phyloP scores from a whole-genome alignment of 495 filamentous ascomycete genomes.

The Monascus purpureus region DNA sequence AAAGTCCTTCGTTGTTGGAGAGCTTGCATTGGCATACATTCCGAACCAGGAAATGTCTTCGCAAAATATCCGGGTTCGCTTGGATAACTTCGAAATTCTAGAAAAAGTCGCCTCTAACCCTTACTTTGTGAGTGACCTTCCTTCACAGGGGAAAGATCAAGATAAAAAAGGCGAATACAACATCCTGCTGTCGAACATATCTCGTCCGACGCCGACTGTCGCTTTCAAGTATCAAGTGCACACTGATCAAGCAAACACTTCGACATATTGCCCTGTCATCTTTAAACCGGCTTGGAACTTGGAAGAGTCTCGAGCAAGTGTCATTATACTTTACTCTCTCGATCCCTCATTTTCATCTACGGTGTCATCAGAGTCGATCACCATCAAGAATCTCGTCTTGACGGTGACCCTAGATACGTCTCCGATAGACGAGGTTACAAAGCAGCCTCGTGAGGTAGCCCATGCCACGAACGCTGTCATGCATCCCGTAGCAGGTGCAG shows the following conservation, averaged over 20 bases:
- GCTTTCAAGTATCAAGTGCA: constrained; percentile 97
- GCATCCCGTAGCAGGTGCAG: constrained; percentile 36
- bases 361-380: constrained; percentile 33
- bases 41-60: constrained; percentile 32
- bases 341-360: constrained; percentile 52
- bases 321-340: constrained; percentile 73
- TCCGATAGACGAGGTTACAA: constrained; percentile 21
- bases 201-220: constrained; percentile 49
- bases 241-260: constrained; percentile 45
- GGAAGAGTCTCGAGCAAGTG: constrained; percentile 65
- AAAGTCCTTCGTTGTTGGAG: constrained; percentile 67
- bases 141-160: constrained; percentile 15
- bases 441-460: constrained; percentile 30
- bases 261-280: constrained; percentile 61
- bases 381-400: constrained; percentile 68
- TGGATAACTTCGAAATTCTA: constrained; percentile 82
- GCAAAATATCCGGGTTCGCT: constrained; percentile 52
- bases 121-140: constrained; percentile 62
- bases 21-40: constrained; percentile 82
- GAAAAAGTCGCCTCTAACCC: constrained; percentile 94
- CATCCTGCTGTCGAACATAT: constrained; percentile 54
- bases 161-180: constrained; percentile 72
- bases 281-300: constrained; percentile 73
- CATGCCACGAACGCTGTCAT: constrained; percentile 32
- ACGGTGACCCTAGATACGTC: constrained; percentile 59